Conservation (phyloP, 2,329 filamentous ascomycete genomes). For the Trichocomaceae sp. region DNA sequence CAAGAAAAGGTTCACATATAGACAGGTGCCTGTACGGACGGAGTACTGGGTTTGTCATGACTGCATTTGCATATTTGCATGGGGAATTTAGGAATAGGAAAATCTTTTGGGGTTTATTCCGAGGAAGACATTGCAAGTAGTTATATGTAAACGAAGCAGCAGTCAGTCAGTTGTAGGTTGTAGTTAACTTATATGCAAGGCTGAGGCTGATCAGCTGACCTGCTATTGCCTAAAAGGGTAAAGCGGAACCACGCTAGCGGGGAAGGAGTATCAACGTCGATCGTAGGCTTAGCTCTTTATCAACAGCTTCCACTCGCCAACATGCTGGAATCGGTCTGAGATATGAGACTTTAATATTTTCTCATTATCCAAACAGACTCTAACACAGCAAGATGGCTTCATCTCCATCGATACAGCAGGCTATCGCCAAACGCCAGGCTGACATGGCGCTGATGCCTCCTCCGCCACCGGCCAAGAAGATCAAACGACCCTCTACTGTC, state of each 20-base stretch:
- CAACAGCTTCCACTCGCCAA: not conserved
- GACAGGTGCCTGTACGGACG: slow-evolving; percentile 12
- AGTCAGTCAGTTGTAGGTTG: not conserved
- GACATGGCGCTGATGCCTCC: slow-evolving; percentile 71
- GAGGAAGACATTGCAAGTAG: not conserved
- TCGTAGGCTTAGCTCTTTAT: slow-evolving; percentile 10
- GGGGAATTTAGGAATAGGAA: not conserved
- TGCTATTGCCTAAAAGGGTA: not conserved
- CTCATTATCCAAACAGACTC: slow-evolving; percentile 5
- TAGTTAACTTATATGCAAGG: not conserved
- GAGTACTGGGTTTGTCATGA: slow-evolving; percentile 11
- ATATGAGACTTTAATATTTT: no score
- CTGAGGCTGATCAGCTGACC: slow-evolving; percentile 6
- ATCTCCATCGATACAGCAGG: slow-evolving; percentile 23
- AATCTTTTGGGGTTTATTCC: not conserved
- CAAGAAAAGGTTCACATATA: slow-evolving; percentile 8
- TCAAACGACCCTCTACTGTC: slow-evolving; percentile 81
- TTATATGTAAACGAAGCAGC: not conserved
- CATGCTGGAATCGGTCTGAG: slow-evolving; percentile 10
- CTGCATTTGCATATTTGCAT: slow-evolving; percentile 9
- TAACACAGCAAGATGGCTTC: slow-evolving; percentile 24
- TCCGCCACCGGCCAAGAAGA: slow-evolving; percentile 75
- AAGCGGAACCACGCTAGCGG: not conserved
- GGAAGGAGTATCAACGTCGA: not conserved
- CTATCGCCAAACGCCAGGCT: slow-evolving; percentile 29